These are phyloP conservation scores for Orbilia javanica DNA, from an alignment of 2,329 filamentous ascomycete genomes.

Conservation along the genomic window DNA sequence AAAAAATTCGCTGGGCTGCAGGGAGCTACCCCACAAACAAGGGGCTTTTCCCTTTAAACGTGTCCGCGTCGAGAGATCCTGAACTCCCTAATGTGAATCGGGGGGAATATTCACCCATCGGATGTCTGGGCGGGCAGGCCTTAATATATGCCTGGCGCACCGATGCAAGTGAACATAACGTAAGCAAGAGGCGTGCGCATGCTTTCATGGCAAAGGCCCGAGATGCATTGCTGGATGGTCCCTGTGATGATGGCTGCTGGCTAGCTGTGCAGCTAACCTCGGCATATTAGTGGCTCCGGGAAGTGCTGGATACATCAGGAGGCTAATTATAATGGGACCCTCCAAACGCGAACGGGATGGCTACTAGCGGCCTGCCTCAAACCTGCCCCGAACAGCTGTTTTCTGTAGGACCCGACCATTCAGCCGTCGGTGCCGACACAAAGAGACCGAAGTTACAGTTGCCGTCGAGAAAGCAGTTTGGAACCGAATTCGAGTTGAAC, in stretches of 20 bases:
- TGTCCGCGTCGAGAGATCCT: slow-evolving; percentile 3
- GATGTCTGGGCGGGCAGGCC: slow-evolving; percentile 2
- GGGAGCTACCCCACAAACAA: slow-evolving; percentile 12
- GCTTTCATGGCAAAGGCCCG: slow-evolving; percentile 17
- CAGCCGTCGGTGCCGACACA: slow-evolving; percentile 24
- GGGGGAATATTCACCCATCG: slow-evolving; percentile 32
- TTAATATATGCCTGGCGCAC: slow-evolving; percentile 4
- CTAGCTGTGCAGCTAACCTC: slow-evolving; percentile 26
- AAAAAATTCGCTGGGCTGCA: slow-evolving; percentile 26
- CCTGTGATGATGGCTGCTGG: background rate
- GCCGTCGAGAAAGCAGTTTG: background rate
- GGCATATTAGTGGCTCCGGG: slow-evolving; percentile 24
- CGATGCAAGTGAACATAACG: slow-evolving; percentile 26
- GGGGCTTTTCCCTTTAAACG: background rate
- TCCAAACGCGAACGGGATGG: slow-evolving; percentile 36
- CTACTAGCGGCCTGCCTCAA: slow-evolving; percentile 35
- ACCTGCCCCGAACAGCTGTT: slow-evolving; percentile 10
- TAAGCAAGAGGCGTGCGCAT: slow-evolving; percentile 19
- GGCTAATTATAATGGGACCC: slow-evolving; percentile 8
- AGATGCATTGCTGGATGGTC: slow-evolving; percentile 8
- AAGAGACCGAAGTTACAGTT: slow-evolving; percentile 6
- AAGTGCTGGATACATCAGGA: slow-evolving; percentile 46
- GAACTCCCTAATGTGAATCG: slow-evolving; percentile 10
- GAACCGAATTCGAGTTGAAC: background rate
- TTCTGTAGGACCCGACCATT: slow-evolving; percentile 23